Conservation (phyloP, 768 basidiomycete genomes). For the Tricholomella constricta region DNA sequence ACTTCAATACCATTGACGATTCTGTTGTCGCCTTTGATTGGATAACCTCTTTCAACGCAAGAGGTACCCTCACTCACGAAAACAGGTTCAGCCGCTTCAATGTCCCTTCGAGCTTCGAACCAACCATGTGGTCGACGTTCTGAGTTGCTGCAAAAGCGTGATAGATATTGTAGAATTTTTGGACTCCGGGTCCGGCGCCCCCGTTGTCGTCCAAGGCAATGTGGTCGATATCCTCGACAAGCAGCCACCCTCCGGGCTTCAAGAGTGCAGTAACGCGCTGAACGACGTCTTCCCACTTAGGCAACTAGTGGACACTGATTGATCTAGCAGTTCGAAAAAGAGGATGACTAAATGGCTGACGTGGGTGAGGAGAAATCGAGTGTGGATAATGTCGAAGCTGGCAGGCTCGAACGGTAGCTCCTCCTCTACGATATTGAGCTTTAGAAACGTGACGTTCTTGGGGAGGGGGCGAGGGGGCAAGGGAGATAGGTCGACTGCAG, state of each 20-base stretch:
- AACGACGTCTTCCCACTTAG: neutral
- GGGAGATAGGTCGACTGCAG: slow-evolving; percentile 5
- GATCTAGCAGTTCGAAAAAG: neutral
- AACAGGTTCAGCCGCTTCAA: neutral
- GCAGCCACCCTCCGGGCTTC: slow-evolving; percentile 9
- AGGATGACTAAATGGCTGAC: neutral
- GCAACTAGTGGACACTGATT: neutral
- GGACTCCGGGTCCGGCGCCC: neutral
- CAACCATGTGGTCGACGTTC: neutral
- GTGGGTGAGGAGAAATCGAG: neutral
- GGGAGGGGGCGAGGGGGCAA: neutral
- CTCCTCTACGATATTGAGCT: neutral
- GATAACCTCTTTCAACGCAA: no score
- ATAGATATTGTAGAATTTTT: slow-evolving; percentile 1
- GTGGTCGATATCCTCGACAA: slow-evolving; percentile 6
- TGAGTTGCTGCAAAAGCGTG: neutral
- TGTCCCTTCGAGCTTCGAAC: neutral
- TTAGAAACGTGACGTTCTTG: slow-evolving; percentile 1
- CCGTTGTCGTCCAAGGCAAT: neutral
- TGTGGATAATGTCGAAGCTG: slow-evolving; percentile 3
- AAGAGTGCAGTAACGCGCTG: neutral
- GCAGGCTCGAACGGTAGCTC: neutral
- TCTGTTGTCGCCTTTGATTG: neutral
- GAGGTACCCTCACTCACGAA: slow-evolving; percentile 1
- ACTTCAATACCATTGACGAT: neutral